These are phyloP conservation scores for Parascedosporium putredinis DNA, from an alignment of 2,329 filamentous ascomycete species.

Conservation along the genomic window DNA sequence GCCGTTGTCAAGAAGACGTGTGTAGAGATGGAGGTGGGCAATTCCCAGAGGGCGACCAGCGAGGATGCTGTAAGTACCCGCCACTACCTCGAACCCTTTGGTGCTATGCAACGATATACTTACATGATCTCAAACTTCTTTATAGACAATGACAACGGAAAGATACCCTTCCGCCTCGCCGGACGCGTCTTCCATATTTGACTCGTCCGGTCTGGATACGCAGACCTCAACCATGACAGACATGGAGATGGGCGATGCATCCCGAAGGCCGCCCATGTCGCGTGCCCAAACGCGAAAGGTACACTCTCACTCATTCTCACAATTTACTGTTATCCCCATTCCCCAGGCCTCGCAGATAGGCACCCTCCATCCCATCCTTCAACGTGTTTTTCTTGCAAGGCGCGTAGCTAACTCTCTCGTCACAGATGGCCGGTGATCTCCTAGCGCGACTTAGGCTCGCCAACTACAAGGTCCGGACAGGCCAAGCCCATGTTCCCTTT, in stretches of 20 bases:
- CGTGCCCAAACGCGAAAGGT: conserved; percentile 10
- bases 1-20: conserved; percentile 3
- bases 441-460: conserved; percentile 60
- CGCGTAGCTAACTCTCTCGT: background rate
- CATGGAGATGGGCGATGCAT: background rate
- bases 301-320: conserved; percentile 22
- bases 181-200: conserved; percentile 38
- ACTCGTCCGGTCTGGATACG: conserved; percentile 15
- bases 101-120: background rate
- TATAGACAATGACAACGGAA: background rate
- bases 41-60: background rate
- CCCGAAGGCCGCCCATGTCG: conserved; percentile 1
- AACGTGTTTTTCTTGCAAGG: too few species aligned
- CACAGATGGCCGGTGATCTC: conserved; percentile 53
- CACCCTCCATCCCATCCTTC: too few species aligned
- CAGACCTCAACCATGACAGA: background rate
- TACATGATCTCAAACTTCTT: background rate
- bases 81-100: background rate
- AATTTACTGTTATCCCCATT: too few species aligned
- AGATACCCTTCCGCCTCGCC: conserved; percentile 15
- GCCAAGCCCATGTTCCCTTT: conserved; percentile 57
- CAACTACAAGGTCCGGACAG: conserved; percentile 64
- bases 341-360: too few species aligned
- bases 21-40: background rate
- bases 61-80: background rate